Percentiles rank a stretch among this genome's conserved stretches.
These are phyloP conservation scores for Microsporum audouinii DNA, from an alignment of 2,329 filamentous ascomycete genomes.

Conservation along the genomic window DNA sequence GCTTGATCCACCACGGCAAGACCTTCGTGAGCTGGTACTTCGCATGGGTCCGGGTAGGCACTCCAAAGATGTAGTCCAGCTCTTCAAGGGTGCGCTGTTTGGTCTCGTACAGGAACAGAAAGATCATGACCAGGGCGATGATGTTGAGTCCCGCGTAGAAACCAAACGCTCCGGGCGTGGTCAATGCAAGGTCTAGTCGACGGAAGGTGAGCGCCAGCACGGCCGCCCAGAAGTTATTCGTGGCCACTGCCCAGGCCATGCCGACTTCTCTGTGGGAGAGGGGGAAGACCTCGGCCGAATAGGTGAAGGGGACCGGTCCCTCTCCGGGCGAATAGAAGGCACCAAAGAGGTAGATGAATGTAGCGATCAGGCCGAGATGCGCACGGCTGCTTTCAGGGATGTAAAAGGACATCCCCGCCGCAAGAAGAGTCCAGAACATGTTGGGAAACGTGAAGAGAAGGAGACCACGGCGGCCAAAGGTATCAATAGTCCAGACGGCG, in stretches of 20 bases:
- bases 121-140: constrained; percentile 51
- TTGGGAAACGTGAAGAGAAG: constrained; percentile 56
- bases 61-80: constrained; percentile 49
- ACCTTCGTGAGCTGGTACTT: constrained; percentile 47
- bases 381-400: constrained; percentile 33
- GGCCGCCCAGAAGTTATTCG: constrained; percentile 33
- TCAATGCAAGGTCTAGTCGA: constrained; percentile 34
- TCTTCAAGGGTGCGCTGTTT: constrained; percentile 47
- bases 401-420: constrained; percentile 49
- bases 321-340: constrained; percentile 56
- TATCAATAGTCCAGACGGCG: constrained; percentile 56
- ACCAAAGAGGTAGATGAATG: constrained; percentile 55
- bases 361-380: constrained; percentile 44
- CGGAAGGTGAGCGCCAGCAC: constrained; percentile 37
- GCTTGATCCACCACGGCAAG: constrained; percentile 50
- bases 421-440: constrained; percentile 56
- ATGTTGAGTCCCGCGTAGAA: constrained; percentile 52
- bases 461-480: constrained; percentile 50
- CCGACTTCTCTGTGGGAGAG: constrained; percentile 45
- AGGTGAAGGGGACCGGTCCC: constrained; percentile 43
- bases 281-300: constrained; percentile 46
- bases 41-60: constrained; percentile 48
- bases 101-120: constrained; percentile 48
- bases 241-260: constrained; percentile 37
- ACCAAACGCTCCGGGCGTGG: constrained; percentile 47